These are phyloP conservation scores for Stylosanthes scabra DNA, from an alignment of 331 rosid species.

Conservation along the genomic window DNA sequence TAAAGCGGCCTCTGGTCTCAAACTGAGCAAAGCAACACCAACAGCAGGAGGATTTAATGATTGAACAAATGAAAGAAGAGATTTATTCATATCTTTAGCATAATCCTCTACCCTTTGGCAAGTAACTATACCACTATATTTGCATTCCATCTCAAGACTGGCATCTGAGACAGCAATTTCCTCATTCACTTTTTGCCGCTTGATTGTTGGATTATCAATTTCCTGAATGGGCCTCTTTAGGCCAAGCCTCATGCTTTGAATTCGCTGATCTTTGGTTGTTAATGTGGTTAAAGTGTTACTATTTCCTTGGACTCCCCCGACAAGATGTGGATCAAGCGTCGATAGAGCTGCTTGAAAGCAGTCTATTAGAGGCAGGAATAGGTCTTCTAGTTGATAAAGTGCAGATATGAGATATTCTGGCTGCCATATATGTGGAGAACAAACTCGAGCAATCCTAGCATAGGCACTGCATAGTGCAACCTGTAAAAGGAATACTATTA, in stretches of 20 bases:
- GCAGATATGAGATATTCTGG: constrained; percentile 73
- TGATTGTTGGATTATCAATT: constrained; percentile 51
- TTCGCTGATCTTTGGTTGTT: constrained; percentile 48
- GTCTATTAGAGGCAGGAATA: constrained; percentile 69
- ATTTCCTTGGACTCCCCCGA: constrained; percentile 55
- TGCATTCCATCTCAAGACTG: constrained; percentile 50
- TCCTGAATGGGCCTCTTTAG: constrained; percentile 75
- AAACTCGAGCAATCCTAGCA: constrained; percentile 69
- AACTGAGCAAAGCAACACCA: constrained; percentile 44
- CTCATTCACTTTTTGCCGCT: constrained; percentile 66
- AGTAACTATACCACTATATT: constrained; percentile 48
- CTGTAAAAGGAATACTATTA: constrained; percentile 54
- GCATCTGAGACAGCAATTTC: constrained; percentile 52
- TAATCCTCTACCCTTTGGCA: constrained; percentile 60
- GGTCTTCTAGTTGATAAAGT: constrained; percentile 59
- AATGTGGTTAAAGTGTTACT: constrained; percentile 34
- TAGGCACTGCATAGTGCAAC: constrained; percentile 83
- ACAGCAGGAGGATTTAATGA: constrained; percentile 53
- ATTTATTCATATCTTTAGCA: constrained; percentile 64
- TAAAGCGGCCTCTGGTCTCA: constrained; percentile 63
- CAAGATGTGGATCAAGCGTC: constrained; percentile 68
- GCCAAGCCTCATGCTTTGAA: constrained; percentile 54
- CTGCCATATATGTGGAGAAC: constrained; percentile 90
- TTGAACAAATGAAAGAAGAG: constrained; percentile 63
- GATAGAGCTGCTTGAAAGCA: constrained; percentile 82